Evolutionary conservation across 2,329 filamentous ascomycete genomes (phyloP), one percentile per base, ranked within the genome.

Genomic region (Nannizzia gypsea): DNA sequence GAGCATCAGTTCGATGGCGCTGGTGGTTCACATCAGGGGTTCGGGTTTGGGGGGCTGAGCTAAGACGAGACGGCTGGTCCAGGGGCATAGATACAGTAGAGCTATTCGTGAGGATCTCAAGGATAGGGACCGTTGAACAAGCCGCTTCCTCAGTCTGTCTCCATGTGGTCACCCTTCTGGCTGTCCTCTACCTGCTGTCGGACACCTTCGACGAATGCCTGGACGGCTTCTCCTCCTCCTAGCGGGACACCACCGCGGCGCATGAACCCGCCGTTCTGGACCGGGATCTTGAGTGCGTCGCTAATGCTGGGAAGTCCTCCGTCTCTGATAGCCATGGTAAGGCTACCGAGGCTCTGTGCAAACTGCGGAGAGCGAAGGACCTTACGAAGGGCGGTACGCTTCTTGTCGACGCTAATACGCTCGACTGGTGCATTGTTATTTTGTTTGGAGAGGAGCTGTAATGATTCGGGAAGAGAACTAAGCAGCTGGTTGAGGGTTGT

Each of bases 311-410:
- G 91, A 60, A 99, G 75, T 0, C 92, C 93, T 11, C 93, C 93
- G 67, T 97, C 92, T 60, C 90, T 81, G 59, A 99, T 78, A 11
- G 93, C 93, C 73, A 90, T 84, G 0, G 90, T 96, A 66, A 99
- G 76, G 70, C 88, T 93, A 0, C 84, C 83, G 42, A 96, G 75
- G 65, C 89, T 92, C 72, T 97, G 93, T 62, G 84, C 83, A 69
- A 99, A 90, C 70, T 99, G 93, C 17, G 93, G 92, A 65, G 89
- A 95, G 64, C 89, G 83, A 13, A 97, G 76, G 6, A 97, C 90
- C 69, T 86, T 87, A 71, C 85, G 86, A 48, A 99, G 74, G 11
- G 97, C 81, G 22, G 81, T 79, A 68, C 87, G 89, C 78, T 97
- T 97, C 70, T 93, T 86, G 2, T 80, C 80, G 6, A 86, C 72